Conservation (phyloP, 345 rosid genomes). For the Ceriops decandra region DNA sequence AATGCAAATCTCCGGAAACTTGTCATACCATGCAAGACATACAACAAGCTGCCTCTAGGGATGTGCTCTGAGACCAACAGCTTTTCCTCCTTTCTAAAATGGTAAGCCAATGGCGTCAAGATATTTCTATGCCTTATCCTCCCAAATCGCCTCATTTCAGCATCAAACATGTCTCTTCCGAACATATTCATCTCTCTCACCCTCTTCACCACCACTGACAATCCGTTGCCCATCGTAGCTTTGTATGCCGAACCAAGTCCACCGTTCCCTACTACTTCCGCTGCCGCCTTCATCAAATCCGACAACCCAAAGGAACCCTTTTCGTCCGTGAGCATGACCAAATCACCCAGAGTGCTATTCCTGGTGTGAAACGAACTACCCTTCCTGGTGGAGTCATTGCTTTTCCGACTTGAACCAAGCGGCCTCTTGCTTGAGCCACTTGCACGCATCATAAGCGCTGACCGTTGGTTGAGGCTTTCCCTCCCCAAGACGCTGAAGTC, state of each 20-base stretch:
- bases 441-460: constrained; percentile 37
- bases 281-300: constrained; percentile 90
- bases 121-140: constrained; percentile 56
- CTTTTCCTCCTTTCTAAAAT: constrained; percentile 80
- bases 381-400: constrained; percentile 23
- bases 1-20: too few relatives aligned
- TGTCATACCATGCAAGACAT: constrained; percentile 67
- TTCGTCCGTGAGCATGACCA: constrained; percentile 61
- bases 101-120: constrained; percentile 75
- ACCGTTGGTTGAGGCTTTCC: constrained; percentile 33
- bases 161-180: constrained; percentile 53
- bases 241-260: constrained; percentile 87
- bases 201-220: constrained; percentile 83
- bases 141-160: constrained; percentile 68
- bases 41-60: constrained; percentile 77
- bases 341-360: constrained; percentile 29
- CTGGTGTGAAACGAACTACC: constrained; percentile 9
- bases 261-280: constrained; percentile 85
- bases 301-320: constrained; percentile 61
- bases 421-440: constrained; percentile 31
- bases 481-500: constrained; percentile 49
- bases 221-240: constrained; percentile 65
- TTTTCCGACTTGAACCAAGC: constrained; percentile 27
- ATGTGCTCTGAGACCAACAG: constrained; percentile 71
- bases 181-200: constrained; percentile 69